Evolutionary conservation across 2,329 filamentous ascomycete genomes (phyloP), one percentile per base, ranked within the genome.

Genomic region (Fusarium sp.): DNA sequence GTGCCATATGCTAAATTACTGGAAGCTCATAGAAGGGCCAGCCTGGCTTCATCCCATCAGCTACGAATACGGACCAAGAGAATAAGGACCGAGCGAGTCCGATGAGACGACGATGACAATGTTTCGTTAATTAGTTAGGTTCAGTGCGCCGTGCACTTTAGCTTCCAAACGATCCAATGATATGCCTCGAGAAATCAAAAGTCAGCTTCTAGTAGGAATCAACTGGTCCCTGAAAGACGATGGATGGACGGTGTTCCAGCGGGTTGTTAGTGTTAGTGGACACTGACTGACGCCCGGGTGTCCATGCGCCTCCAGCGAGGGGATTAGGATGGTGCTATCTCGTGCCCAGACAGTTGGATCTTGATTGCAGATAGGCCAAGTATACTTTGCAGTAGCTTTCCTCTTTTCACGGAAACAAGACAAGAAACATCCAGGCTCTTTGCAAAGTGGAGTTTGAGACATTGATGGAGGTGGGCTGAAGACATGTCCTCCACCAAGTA

Each of bases 361-460:
- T 63, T 55, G 42, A 45, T 46, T 28, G 23, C 46, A 50, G 33
- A 38, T 18, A 15, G 34, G 28, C 23, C 13, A 44, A 26, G 16
- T 45, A n/a, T 20, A 11, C 16, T 45, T 12, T 3, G 12, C 18
- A 45, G 23, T n/a, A 33, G 11, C 20, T 8, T 54, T 36, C 56
- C 38, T 51, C 50, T 62, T 52, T 46, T 41, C 45, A 34, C 45
- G 40, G 47, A 57, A 57, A 57, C 58, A 44, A 57, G 9, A 44
- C 26, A 34, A 64, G 26, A 53, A 28, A 57, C 34, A 23, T 23
- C 23, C 23, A 45, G 36, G 51, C 34, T 62, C 46, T 31, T 36
- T 67, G 23, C 28, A 55, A 37, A 58, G 67, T 69, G 62, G 62
- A 53, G 52, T 63, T 63, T 33, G 37, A 69, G 61, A 69, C 66